phyloP scores from a whole-genome alignment of 805 yeast species.

The Candida insectalens region DNA sequence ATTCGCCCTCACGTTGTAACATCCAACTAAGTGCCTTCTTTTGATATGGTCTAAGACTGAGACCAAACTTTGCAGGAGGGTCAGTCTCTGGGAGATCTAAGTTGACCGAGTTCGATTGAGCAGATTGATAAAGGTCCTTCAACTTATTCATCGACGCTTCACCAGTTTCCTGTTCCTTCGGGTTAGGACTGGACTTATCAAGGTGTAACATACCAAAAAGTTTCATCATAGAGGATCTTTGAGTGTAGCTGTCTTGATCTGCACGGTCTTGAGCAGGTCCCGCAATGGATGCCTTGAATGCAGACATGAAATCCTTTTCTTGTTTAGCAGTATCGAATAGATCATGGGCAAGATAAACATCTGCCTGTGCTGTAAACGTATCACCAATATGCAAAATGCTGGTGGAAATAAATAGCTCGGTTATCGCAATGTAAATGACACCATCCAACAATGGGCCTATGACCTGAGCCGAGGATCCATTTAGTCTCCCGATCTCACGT shows the following conservation, averaged over 20 bases:
- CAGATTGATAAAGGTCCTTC: slow-evolving; percentile 62
- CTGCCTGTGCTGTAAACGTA: slow-evolving; percentile 57
- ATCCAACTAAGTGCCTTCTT: slow-evolving; percentile 84
- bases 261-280: neutral
- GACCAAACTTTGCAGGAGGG: slow-evolving; percentile 41
- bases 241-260: slow-evolving; percentile 4
- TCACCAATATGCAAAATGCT: slow-evolving; percentile 64
- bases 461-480: slow-evolving; percentile 58
- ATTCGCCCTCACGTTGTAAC: slow-evolving; percentile 67
- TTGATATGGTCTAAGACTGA: slow-evolving; percentile 68
- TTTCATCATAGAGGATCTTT: neutral
- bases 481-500: slow-evolving; percentile 68
- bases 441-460: slow-evolving; percentile 42
- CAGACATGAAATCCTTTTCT: slow-evolving; percentile 13
- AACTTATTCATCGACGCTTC: slow-evolving; percentile 58
- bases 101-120: slow-evolving; percentile 36
- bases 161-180: slow-evolving; percentile 6
- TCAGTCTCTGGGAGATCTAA: slow-evolving; percentile 56
- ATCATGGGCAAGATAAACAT: slow-evolving; percentile 38
- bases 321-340: slow-evolving; percentile 3
- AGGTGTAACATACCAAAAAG: neutral
- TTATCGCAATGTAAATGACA: slow-evolving; percentile 38
- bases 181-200: neutral
- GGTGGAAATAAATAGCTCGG: slow-evolving; percentile 46
- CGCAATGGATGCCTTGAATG: neutral